Evolutionary conservation across 768 basidiomycete genomes (phyloP).

Genomic region (Cubamyces lactineus): DNA sequence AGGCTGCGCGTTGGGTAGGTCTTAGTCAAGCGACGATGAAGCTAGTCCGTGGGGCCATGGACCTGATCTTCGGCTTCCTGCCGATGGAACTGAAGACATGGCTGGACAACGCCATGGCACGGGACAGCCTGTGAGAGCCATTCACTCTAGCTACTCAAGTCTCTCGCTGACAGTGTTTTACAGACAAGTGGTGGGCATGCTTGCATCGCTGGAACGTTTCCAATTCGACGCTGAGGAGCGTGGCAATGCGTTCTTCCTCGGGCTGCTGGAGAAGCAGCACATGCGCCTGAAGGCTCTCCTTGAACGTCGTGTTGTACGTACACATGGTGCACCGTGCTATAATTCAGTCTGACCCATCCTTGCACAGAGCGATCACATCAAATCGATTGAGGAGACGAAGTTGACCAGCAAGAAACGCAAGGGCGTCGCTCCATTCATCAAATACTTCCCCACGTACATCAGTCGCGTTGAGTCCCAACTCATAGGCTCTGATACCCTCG

Average conservation of each 20-base stretch:
- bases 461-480: conserved; percentile 84
- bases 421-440: conserved; percentile 90
- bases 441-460: conserved; percentile 90
- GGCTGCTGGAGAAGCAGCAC: conserved; percentile 82
- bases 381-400: conserved; percentile 88
- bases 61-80: conserved; percentile 93
- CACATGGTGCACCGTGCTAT: background rate
- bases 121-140: conserved; percentile 71
- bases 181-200: conserved; percentile 86
- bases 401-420: conserved; percentile 90
- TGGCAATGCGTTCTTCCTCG: conserved; percentile 72
- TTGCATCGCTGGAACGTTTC: conserved; percentile 78
- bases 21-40: conserved; percentile 73
- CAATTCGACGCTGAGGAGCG: conserved; percentile 78
- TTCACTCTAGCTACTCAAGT: background rate
- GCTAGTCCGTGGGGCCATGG: conserved; percentile 87
- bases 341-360: conserved; percentile 3
- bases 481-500: conserved; percentile 71
- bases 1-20: conserved; percentile 75
- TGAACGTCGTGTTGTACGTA: conserved; percentile 72
- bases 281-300: conserved; percentile 73
- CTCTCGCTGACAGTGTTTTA: background rate
- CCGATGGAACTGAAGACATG: conserved; percentile 81
- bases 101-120: conserved; percentile 77
- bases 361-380: conserved; percentile 80